Base-by-base conservation (phyloP, 2,329 filamentous ascomycete genomes). In the Pyricularia grisea region DNA sequence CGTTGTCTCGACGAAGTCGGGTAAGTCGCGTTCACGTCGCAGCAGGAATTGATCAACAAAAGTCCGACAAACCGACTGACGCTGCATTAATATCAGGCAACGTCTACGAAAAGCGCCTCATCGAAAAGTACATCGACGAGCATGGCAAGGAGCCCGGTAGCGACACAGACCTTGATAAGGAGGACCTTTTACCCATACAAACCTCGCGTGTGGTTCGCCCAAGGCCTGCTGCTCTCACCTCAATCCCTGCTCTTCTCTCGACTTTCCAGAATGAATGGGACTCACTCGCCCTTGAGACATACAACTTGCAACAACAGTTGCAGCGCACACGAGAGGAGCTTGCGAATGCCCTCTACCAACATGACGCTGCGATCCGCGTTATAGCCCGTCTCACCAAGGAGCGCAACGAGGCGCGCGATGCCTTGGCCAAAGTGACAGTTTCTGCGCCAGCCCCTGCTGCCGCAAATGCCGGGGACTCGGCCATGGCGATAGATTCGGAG, bases 241-340 rank as follows among this genome's bases (percentile, higher is more conserved):
- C 95, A 55, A 97, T 99, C 76, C 95, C 95, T 27, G 93, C 95
- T 23, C 87, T 99, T 69, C 90, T 99, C 69, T 91, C 92, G 67
- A 91, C 94, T 58, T 98, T 99, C 79, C 95, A 99, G 79, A 97
- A 97, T 79, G 95, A 99, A 84, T 99, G 95, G 95, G 95, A 99
- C 78, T 90, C 94, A 10, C 82, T 97, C 64, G 92, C 94, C 14
- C 84, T 98, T 50, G 95, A 99, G 81, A 92, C 93, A 67, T 97
- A 93, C 79, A 95, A 92, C 73, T 82, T 98, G 70, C 91, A 92
- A 81, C 92, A 97, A 79, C 93, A 97, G 77, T 84, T 99, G 71
- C 86, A 90, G 67, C 92, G 97, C 77, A 97, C 94, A 61, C 86
- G 94, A 73, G 94, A 97, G 81, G 95, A 99, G 82, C 87, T 99